These are phyloP conservation scores for Hypoxylon crocopeplum DNA, from an alignment of 495 filamentous ascomycete genomes.

Conservation along the genomic window DNA sequence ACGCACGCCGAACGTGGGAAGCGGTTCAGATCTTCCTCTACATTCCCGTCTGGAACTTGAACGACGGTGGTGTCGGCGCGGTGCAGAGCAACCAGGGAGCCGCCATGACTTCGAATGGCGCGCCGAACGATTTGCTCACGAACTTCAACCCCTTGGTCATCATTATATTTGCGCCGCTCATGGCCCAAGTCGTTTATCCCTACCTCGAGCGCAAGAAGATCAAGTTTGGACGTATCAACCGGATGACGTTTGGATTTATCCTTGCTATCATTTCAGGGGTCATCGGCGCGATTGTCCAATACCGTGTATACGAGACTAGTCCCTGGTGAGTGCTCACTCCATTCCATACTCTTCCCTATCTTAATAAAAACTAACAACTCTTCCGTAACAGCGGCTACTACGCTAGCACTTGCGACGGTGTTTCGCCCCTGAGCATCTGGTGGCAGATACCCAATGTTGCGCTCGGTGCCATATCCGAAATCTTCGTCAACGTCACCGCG, in stretches of 20 bases:
- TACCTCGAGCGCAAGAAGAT: conserved; percentile 62
- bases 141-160: conserved; percentile 70
- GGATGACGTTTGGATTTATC: conserved; percentile 71
- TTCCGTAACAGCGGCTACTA: conserved; percentile 43
- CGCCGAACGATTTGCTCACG: conserved; percentile 67
- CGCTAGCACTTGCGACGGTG: conserved; percentile 50
- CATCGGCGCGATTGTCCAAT: conserved; percentile 69
- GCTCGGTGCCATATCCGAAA: conserved; percentile 62
- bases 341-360: background rate
- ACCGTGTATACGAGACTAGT: conserved; percentile 65
- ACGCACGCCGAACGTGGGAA: conserved; percentile 54
- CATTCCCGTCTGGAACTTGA: conserved; percentile 59
- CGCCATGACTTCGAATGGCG: conserved; percentile 61
- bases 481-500: conserved; percentile 66
- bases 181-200: conserved; percentile 68
- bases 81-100: conserved; percentile 54
- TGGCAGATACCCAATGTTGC: conserved; percentile 53
- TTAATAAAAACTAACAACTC: conserved; percentile 17
- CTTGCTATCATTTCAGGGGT: conserved; percentile 56
- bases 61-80: conserved; percentile 57
- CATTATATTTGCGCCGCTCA: conserved; percentile 70
- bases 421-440: conserved; percentile 62
- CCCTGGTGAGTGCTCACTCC: conserved; percentile 50
- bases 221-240: conserved; percentile 66
- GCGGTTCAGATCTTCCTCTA: conserved; percentile 63